phyloP scores from a whole-genome alignment of 441 rosid species.

The Populus hybrid region DNA sequence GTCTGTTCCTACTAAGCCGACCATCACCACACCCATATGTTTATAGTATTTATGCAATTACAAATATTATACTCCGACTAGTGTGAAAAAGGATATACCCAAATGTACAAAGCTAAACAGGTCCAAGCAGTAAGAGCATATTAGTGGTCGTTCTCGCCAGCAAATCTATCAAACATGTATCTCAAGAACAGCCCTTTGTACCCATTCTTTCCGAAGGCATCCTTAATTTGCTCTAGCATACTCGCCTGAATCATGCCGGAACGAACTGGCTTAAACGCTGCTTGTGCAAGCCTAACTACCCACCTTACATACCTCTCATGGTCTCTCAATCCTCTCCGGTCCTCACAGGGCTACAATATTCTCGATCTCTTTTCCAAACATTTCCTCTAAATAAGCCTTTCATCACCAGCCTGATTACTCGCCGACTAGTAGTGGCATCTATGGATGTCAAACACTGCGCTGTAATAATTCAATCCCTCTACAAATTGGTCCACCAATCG shows the following conservation, averaged over 20 bases:
- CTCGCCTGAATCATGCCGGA: slow-evolving; percentile 27
- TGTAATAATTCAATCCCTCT: slow-evolving; percentile 47
- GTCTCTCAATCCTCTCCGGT: slow-evolving; percentile 42
- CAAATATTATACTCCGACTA: background rate
- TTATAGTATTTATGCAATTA: background rate
- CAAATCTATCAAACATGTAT: slow-evolving; percentile 46
- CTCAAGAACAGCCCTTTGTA: slow-evolving; percentile 37
- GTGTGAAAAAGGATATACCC: background rate
- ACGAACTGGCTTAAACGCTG: slow-evolving; percentile 38
- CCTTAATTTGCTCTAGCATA: slow-evolving; percentile 31
- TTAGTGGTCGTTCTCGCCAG: slow-evolving; percentile 53
- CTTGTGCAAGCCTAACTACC: slow-evolving; percentile 33
- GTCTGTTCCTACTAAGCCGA: background rate
- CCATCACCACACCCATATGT: background rate
- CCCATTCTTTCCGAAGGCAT: slow-evolving; percentile 33
- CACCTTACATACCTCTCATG: slow-evolving; percentile 43
- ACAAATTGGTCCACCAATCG: slow-evolving; percentile 37
- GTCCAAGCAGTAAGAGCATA: slow-evolving; percentile 53
- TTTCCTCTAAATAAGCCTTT: slow-evolving; percentile 39
- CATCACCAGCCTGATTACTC: slow-evolving; percentile 9
- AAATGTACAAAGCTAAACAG: slow-evolving; percentile 20
- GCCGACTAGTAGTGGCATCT: slow-evolving; percentile 25
- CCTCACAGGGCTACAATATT: slow-evolving; percentile 50
- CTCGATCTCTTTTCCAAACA: slow-evolving; percentile 50
- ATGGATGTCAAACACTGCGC: slow-evolving; percentile 47